Percentiles rank a stretch among this genome's conserved stretches.
Conservation (phyloP, 2,329 filamentous ascomycete species). For the Colletotrichum sojae region DNA sequence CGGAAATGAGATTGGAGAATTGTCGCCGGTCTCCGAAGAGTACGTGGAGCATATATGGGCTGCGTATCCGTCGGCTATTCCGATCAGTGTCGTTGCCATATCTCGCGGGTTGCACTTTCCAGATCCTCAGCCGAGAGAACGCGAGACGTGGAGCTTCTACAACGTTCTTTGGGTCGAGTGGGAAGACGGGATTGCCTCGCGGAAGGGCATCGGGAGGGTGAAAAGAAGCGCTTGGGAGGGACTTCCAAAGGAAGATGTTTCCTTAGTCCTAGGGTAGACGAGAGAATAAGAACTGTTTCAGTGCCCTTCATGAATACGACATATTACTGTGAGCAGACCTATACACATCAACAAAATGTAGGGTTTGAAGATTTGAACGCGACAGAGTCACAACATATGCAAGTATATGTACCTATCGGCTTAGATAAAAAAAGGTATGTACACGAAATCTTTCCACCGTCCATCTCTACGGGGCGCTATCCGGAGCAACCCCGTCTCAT, state of each 20-base stretch:
- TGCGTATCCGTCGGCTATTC: not conserved
- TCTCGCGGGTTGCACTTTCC: not conserved
- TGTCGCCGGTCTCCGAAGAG: not conserved
- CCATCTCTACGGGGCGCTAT: constrained; percentile 16
- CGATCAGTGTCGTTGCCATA: not conserved
- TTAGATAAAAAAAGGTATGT: constrained; percentile 26
- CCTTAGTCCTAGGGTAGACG: not conserved
- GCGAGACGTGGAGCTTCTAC: not conserved
- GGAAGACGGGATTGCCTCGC: not conserved
- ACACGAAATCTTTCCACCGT: constrained; percentile 21
- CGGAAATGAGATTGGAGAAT: not conserved
- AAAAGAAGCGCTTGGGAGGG: not conserved
- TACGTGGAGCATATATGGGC: not conserved
- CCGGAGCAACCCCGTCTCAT: not conserved
- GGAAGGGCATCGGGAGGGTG: not conserved
- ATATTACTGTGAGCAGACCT: too few species aligned
- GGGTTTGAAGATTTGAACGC: too few species aligned
- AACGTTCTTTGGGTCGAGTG: not conserved
- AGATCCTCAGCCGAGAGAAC: not conserved
- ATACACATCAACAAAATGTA: too few species aligned
- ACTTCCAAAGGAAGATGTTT: not conserved
- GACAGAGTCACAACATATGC: not conserved
- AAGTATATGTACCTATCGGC: constrained; percentile 8
- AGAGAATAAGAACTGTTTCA: not conserved
- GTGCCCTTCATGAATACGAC: too few species aligned